Conservation (phyloP, 1,139 yeast species). For the Nakaseomyces glabratus region DNA sequence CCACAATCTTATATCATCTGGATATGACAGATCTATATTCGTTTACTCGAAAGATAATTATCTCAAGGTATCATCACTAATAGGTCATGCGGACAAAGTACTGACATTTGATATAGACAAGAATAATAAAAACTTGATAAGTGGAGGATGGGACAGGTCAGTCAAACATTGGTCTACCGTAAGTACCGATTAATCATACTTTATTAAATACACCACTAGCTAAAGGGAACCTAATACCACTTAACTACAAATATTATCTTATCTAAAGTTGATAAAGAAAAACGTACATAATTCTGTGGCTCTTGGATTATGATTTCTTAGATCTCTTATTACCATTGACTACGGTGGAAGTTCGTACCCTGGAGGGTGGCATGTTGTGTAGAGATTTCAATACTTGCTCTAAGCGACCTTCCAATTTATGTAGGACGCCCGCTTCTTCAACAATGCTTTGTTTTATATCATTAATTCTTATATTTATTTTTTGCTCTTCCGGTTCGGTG, state of each 20-base stretch:
- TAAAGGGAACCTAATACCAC: too few species aligned
- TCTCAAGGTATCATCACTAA: constrained; percentile 46
- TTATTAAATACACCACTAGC: background rate
- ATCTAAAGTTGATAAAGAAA: background rate
- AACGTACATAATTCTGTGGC: background rate
- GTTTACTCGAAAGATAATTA: constrained; percentile 71
- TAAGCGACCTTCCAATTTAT: constrained; percentile 16
- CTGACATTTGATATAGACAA: constrained; percentile 56
- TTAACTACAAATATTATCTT: too few species aligned
- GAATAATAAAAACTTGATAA: constrained; percentile 39
- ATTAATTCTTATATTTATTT: constrained; percentile 18
- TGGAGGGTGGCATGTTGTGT: constrained; percentile 18
- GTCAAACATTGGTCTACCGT: constrained; percentile 68
- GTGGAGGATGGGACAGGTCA: constrained; percentile 81
- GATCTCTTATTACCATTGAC: constrained; percentile 10
- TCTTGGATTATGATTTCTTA: background rate
- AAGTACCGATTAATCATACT: too few species aligned
- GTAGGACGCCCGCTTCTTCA: constrained; percentile 17
- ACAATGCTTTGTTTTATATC: constrained; percentile 28
- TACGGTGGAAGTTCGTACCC: constrained; percentile 18
- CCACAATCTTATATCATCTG: constrained; percentile 46
- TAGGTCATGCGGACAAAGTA: constrained; percentile 62
- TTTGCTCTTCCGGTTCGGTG: background rate
- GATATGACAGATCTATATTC: constrained; percentile 62
- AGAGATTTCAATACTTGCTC: constrained; percentile 14